Conservation (phyloP, 176 grass and related monocot genomes). For the Stipa capillata region DNA sequence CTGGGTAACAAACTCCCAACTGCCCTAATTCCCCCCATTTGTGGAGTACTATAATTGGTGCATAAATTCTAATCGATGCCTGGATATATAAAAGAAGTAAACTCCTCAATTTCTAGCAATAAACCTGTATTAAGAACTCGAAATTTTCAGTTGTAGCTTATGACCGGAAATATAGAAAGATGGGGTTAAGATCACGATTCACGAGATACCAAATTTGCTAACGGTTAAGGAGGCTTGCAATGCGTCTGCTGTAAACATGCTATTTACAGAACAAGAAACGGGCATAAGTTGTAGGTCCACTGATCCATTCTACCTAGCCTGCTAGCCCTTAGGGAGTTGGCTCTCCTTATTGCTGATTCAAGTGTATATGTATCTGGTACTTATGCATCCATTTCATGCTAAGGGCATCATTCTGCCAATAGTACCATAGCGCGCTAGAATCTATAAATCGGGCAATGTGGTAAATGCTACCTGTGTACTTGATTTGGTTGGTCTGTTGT, state of each 20-base stretch:
- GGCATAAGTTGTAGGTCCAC: neutral
- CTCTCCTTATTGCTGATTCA: neutral
- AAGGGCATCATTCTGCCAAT: neutral
- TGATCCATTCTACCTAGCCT: neutral
- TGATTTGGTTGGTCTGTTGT: neutral
- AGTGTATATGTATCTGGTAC: neutral
- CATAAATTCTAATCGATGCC: neutral
- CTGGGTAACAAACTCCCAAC: conserved; percentile 38
- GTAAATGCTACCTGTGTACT: neutral
- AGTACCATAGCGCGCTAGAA: neutral
- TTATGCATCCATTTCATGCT: neutral
- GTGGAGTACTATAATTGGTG: neutral
- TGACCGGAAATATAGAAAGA: neutral
- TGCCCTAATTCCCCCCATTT: neutral
- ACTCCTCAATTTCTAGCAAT: neutral
- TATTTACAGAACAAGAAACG: neutral
- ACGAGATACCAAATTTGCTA: neutral
- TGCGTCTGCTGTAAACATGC: neutral
- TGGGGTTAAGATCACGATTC: no score
- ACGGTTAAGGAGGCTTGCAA: neutral
- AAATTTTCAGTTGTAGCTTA: neutral
- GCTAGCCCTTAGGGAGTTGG: neutral
- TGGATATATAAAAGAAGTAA: neutral
- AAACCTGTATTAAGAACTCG: no score
- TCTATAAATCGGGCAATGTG: neutral